Base-by-base conservation (phyloP, 371 early-diverging fungal species). In the Chytridiales sp. region DNA sequence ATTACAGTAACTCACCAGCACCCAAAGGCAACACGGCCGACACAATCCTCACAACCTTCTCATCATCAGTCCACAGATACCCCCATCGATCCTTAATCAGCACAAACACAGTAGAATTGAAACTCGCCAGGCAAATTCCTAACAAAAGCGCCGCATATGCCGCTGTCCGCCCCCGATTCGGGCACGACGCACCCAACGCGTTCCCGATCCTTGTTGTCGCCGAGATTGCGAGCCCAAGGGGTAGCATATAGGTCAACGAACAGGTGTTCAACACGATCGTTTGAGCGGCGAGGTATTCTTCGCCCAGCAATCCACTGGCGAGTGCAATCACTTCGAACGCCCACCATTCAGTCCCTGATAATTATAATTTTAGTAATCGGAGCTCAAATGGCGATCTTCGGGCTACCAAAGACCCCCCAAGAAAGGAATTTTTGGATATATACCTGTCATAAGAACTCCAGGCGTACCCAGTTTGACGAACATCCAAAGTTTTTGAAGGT, bases 231-330 rank as follows among this genome's bases (percentile, higher is more conserved):
- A 91, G 70, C 11, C 76, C 70, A 3, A 74, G 46, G 29, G 77
- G 73, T 3, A 74, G 24, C 46, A 86, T 85, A 71, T 88, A 93
- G 0, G 86, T 78, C 54, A 90, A 67, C 22, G 85, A 69, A 15
- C 79, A 78, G 0, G 89, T 84, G 32, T 87, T 90, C 44, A 95
- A 72, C 21, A 88, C 75, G 36, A 94, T 82, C 27, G 88, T 84
- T 63, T 94, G 94, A 17, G 93, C 91, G 1, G 96, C 96, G 24
- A 95, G 78, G 41, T 85, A 78, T 1, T 75, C 66, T 5, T 84
- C 86, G 31, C 94, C 88, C 4, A 95, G 67, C 38, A 67, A 30
- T n/a, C 79, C 79, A 2, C 93, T 89, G 0, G 84, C 86, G 47
- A 94, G 68, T 0, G 91, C 91, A 4, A 88, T 79, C 22, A 90